Evolutionary conservation across 805 yeast species (phyloP).

Genomic region (Ogataea parapolymorpha): DNA sequence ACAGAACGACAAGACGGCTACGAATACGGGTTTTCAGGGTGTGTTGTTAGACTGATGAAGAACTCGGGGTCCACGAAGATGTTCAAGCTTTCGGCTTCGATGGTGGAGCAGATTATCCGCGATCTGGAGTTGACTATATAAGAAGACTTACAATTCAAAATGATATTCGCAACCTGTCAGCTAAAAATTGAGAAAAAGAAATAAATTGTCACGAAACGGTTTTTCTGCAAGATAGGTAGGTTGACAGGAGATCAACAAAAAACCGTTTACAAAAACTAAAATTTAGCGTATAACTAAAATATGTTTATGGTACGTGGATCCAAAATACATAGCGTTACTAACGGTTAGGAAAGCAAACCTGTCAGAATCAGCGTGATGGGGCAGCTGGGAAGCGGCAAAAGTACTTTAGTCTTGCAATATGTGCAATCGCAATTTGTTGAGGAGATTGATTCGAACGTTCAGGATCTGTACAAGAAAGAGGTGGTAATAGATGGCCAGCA

Average conservation of each 20-base stretch:
- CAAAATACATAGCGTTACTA: neutral
- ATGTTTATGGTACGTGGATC: constrained; percentile 10
- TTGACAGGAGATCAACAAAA: neutral
- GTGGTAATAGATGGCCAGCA: constrained; percentile 36
- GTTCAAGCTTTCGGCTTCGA: constrained; percentile 21
- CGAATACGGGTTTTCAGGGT: constrained; percentile 34
- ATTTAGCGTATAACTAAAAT: neutral
- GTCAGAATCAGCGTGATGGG: constrained; percentile 32
- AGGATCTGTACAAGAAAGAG: constrained; percentile 26
- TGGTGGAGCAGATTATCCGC: constrained; percentile 15
- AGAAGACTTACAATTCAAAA: neutral
- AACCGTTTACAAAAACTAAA: neutral
- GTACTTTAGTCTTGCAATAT: constrained; percentile 26
- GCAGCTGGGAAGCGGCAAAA: constrained; percentile 32
- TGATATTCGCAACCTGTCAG: neutral
- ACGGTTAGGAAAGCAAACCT: constrained; percentile 3
- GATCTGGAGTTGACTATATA: constrained; percentile 5
- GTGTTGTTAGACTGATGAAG: constrained; percentile 26
- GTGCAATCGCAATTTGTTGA: constrained; percentile 22
- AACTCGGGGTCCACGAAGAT: constrained; percentile 20
- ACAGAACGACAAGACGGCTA: constrained; percentile 27
- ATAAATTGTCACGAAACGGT: constrained; percentile 6
- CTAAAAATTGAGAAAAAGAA: neutral
- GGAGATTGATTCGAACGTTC: constrained; percentile 25
- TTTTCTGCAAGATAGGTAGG: constrained; percentile 8